phyloP scores from a whole-genome alignment of 139 green algal genomes.

The Picochlorum sp. region DNA sequence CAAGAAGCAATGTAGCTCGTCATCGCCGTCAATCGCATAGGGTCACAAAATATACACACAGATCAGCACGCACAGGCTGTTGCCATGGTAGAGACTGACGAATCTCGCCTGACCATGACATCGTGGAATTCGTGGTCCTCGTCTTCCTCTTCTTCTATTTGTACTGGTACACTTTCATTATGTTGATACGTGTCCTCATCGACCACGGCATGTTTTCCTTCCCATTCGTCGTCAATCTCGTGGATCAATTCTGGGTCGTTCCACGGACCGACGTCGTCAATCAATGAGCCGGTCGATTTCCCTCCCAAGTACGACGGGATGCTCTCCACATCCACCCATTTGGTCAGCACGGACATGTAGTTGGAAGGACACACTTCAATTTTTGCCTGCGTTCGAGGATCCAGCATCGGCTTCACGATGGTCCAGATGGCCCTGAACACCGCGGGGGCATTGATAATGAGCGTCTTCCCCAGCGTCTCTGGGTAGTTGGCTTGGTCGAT shows the following conservation, averaged over 20 bases:
- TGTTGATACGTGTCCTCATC: neutral
- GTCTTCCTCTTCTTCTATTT: neutral
- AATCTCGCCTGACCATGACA: neutral
- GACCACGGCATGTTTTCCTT: too few relatives aligned
- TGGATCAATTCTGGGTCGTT: slow-evolving; percentile 42
- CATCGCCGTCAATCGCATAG: neutral
- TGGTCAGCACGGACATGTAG: slow-evolving; percentile 53
- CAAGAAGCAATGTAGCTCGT: neutral
- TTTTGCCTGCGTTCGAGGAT: slow-evolving; percentile 66
- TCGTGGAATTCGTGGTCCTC: neutral
- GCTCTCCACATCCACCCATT: slow-evolving; percentile 61
- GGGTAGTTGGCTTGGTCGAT: slow-evolving; percentile 73
- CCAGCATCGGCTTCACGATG: slow-evolving; percentile 64
- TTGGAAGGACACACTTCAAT: slow-evolving; percentile 65
- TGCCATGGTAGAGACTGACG: neutral
- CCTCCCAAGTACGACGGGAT: slow-evolving; percentile 71
- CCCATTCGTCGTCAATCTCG: slow-evolving; percentile 13
- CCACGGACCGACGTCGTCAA: slow-evolving; percentile 78
- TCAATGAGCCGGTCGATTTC: slow-evolving; percentile 45
- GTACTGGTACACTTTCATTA: neutral
- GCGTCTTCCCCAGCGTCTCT: slow-evolving; percentile 67
- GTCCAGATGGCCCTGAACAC: slow-evolving; percentile 62
- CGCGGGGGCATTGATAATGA: slow-evolving; percentile 65
- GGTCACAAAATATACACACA: neutral
- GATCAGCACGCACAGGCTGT: neutral